phyloP scores from a whole-genome alignment of 768 basidiomycete species.

The Stropharia rugosoannulata region DNA sequence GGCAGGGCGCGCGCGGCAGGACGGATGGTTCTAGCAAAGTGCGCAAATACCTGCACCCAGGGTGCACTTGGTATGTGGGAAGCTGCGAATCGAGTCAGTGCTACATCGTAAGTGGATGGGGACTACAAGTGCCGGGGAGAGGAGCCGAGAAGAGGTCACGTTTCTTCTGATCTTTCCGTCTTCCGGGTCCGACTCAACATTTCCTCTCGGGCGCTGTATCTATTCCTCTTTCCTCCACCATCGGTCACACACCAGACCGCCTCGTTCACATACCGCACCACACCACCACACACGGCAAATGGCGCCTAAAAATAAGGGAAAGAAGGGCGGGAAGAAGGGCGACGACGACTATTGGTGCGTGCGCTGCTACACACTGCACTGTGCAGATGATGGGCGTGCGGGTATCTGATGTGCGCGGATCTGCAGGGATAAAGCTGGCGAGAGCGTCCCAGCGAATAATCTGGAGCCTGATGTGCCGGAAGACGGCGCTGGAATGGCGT shows the following conservation, averaged over 20 bases:
- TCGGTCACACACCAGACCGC: background rate
- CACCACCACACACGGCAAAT: constrained; percentile 25
- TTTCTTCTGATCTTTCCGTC: background rate
- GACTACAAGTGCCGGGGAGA: background rate
- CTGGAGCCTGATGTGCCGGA: constrained; percentile 25
- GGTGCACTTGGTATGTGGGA: no score
- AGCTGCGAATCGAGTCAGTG: no score
- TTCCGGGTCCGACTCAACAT: constrained; percentile 7
- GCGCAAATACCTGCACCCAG: no score
- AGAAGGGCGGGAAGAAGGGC: constrained; percentile 74
- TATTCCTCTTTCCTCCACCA: background rate
- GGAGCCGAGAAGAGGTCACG: constrained; percentile 2
- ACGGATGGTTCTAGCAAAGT: no score
- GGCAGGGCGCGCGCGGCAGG: background rate
- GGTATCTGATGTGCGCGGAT: constrained; percentile 10
- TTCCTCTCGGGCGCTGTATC: background rate
- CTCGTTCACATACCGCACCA: background rate
- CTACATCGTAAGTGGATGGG: background rate
- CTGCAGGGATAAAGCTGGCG: constrained; percentile 64
- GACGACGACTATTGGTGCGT: constrained; percentile 84
- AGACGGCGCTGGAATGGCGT: constrained; percentile 34
- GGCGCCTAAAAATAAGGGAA: constrained; percentile 73
- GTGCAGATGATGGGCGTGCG: background rate
- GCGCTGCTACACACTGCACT: background rate
- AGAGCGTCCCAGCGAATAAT: constrained; percentile 47